Conservation (phyloP, 441 rosid genomes). For the Jatropha podagrica region DNA sequence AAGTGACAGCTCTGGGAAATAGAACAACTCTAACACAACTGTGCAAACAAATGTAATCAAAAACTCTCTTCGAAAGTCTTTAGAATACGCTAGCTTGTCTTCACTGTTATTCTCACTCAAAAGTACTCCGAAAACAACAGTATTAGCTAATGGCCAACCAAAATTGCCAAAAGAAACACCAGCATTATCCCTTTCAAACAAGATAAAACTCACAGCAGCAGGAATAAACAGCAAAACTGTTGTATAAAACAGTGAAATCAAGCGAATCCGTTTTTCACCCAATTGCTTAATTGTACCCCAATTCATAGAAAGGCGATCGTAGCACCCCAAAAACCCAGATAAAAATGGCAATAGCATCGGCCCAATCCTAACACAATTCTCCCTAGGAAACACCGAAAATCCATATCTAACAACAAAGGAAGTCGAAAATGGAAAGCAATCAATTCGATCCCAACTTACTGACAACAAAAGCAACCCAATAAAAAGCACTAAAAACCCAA, state of each 20-base stretch:
- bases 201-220: conserved; percentile 57
- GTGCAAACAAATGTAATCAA: conserved; percentile 73
- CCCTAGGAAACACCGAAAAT: conserved; percentile 47
- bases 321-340: conserved; percentile 82
- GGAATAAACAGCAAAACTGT: conserved; percentile 68
- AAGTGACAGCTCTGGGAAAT: conserved; percentile 80
- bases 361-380: conserved; percentile 68
- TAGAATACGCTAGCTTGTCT: conserved; percentile 52
- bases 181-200: conserved; percentile 43
- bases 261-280: conserved; percentile 63
- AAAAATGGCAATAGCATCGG: conserved; percentile 81
- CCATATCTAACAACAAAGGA: conserved; percentile 41
- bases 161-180: conserved; percentile 52
- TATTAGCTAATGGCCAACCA: conserved; percentile 89
- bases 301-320: conserved; percentile 70
- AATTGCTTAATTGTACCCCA: conserved; percentile 57
- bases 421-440: conserved; percentile 68
- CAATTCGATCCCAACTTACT: conserved; percentile 82
- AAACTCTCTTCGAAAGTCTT: conserved; percentile 70
- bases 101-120: conserved; percentile 72
- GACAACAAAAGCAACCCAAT: conserved; percentile 66
- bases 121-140: conserved; percentile 85
- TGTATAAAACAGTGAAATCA: conserved; percentile 64
- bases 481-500: conserved; percentile 61
- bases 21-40: conserved; percentile 70